Percentiles rank a stretch among this genome's conserved stretches.
phyloP scores from a whole-genome alignment of 495 filamentous ascomycete species.

The Haplographium delicatum region DNA sequence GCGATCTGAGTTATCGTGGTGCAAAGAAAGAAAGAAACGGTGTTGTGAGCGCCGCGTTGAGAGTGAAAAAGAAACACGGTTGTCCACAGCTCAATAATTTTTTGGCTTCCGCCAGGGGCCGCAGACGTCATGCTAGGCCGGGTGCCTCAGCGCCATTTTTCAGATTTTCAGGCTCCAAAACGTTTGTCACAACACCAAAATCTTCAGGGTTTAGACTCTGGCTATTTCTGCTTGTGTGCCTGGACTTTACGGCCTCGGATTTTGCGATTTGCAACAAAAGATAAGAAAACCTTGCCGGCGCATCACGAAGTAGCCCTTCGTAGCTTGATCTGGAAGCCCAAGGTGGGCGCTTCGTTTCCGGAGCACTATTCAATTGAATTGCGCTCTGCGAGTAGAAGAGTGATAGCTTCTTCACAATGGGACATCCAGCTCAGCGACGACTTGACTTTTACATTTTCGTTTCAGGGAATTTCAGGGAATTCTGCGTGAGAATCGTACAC shows the following conservation, averaged over 20 bases:
- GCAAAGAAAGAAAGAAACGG: not conserved
- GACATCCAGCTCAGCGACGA: no score
- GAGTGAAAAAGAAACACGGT: not conserved
- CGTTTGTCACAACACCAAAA: constrained; percentile 5
- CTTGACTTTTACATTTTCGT: no score
- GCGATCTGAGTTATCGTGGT: not conserved
- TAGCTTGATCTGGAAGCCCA: no score
- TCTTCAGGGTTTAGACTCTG: not conserved
- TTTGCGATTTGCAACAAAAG: constrained; percentile 14
- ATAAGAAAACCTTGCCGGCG: no score
- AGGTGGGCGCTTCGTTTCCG: no score
- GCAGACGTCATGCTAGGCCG: constrained; percentile 5
- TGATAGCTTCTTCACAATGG: no score
- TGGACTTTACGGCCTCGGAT: constrained; percentile 6
- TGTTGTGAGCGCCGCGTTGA: not conserved
- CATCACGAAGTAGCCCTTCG: no score
- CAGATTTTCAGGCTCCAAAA: constrained; percentile 4
- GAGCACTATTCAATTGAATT: no score
- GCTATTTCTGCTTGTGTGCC: not conserved
- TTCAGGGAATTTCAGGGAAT: no score
- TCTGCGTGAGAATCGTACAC: no score
- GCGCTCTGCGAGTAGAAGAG: no score
- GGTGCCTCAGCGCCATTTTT: not conserved
- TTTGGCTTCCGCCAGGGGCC: not conserved
- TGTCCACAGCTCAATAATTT: no score